Evolutionary conservation across 1,139 yeast species (phyloP), one percentile per base, ranked within the genome.

Genomic region (Candida sp.): DNA sequence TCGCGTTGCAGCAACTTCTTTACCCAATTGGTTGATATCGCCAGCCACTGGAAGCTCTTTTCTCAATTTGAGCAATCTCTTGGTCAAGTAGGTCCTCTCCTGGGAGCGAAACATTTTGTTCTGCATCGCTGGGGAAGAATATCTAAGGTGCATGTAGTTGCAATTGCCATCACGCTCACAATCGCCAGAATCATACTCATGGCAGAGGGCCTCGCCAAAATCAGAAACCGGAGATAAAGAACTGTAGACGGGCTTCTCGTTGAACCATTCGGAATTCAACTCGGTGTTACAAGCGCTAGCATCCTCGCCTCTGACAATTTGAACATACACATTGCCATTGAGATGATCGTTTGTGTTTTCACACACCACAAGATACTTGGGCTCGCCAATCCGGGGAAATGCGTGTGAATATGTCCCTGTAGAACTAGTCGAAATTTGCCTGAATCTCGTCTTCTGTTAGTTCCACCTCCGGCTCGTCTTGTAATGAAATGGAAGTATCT

Each of bases 131-230:
- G 65, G 63, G 1, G 81, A 68, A 0, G 96, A 93, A 38, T 79
- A 71, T 57, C 86, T 77, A 1, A 88, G 78, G 67, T 93, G 98
- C 81, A 92, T 88, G 67, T 90, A 91, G 68, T 93, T 93, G 68
- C 98, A 93, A 61, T 81, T 80, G 32, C 88, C 91, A 1, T 92
- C 94, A 63, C 98, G 78, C 28, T 78, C 80, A 66, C 98, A 93
- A 31, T 72, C 72, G 39, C 77, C 68, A 4, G 77, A 70, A 46
- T 86, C 92, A 62, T 87, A 85, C 50, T 89, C 91, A 42, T 81
- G 65, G 63, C 98, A 93, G 49, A 84, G 80, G 11, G 96, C 90
- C 53, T 88, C 96, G 42, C 78, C 73, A 59, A 90, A 84, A 62
- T 81, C 85, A 3, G 80, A 73, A 30, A 90, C 96, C 6, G 97